Evolutionary conservation across 2,329 filamentous ascomycete species (phyloP).

Genomic region (Purpureocillium takamizusanense): DNA sequence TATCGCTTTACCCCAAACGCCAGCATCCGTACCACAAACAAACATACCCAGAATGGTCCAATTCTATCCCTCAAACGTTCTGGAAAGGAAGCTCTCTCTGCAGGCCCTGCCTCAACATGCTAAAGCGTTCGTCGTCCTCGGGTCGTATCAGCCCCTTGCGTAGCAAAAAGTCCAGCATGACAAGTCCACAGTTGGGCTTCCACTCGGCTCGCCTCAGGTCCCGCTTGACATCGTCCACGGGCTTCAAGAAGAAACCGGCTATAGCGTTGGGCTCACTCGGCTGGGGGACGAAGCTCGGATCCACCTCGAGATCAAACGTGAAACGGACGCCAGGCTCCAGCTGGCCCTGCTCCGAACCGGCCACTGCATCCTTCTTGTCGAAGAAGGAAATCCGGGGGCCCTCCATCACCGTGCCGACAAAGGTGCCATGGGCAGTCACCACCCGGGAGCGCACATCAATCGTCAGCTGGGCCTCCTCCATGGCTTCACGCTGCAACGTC

Average conservation of each 20-base stretch:
- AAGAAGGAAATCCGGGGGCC: slow-evolving; percentile 22
- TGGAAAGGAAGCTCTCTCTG: slow-evolving; percentile 17
- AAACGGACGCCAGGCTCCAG: slow-evolving; percentile 28
- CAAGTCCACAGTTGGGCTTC: slow-evolving; percentile 30
- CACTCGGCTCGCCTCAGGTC: slow-evolving; percentile 16
- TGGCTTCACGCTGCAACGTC: slow-evolving; percentile 22
- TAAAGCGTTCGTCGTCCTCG: slow-evolving; percentile 13
- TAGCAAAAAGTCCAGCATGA: slow-evolving; percentile 28
- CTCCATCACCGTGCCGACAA: slow-evolving; percentile 14
- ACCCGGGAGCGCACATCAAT: slow-evolving; percentile 13
- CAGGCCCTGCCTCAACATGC: slow-evolving; percentile 12
- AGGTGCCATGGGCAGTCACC: slow-evolving; percentile 8
- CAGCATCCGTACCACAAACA: neutral
- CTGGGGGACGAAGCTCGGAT: slow-evolving; percentile 11
- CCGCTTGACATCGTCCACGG: slow-evolving; percentile 19
- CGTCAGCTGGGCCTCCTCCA: slow-evolving; percentile 21
- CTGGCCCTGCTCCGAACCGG: slow-evolving; percentile 21
- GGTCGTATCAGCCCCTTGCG: slow-evolving; percentile 17
- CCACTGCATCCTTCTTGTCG: slow-evolving; percentile 20
- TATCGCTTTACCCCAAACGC: too few species aligned
- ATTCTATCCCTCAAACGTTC: slow-evolving; percentile 1
- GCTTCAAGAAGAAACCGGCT: slow-evolving; percentile 16
- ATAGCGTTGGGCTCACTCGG: slow-evolving; percentile 17
- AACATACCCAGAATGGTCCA: neutral
- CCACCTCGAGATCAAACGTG: slow-evolving; percentile 24